Conservation (phyloP, 225 moss, liverwort and hornwort species). For the Bryum argenteum region DNA sequence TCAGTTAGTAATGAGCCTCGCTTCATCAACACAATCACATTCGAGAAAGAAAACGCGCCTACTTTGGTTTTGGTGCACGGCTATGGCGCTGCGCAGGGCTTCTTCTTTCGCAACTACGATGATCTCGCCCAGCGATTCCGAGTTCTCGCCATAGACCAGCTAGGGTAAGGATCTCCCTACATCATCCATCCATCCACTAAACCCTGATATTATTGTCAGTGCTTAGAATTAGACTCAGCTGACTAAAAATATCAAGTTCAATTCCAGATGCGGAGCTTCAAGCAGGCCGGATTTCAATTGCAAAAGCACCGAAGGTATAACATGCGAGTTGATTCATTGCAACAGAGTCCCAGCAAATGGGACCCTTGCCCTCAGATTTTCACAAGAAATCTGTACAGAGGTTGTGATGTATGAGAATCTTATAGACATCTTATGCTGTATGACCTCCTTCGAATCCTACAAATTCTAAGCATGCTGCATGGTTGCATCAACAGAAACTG, state of each 20-base stretch:
- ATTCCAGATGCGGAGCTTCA: constrained; percentile 71
- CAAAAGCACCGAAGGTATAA: constrained; percentile 70
- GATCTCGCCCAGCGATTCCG: constrained; percentile 67
- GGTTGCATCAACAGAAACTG: constrained; percentile 60
- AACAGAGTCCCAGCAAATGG: neutral
- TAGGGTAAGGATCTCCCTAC: constrained; percentile 47
- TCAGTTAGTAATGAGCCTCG: constrained; percentile 66
- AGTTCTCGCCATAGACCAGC: constrained; percentile 72
- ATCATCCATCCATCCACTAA: neutral
- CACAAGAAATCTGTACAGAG: too few species aligned
- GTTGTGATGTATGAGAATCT: too few species aligned
- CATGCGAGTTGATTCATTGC: neutral
- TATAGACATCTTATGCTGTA: too few species aligned
- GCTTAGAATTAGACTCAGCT: constrained; percentile 1
- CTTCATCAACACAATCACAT: constrained; percentile 77
- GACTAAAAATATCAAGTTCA: constrained; percentile 5
- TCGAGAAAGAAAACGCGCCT: constrained; percentile 66
- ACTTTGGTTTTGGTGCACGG: constrained; percentile 79
- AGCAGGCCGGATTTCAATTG: constrained; percentile 84
- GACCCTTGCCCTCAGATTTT: too few species aligned
- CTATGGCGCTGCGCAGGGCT: constrained; percentile 85
- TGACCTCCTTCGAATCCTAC: too few species aligned
- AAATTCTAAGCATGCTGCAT: neutral
- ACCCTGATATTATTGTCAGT: neutral
- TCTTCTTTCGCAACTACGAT: constrained; percentile 88